Base-by-base conservation (phyloP, 306 rosid genomes). In the Mimosa pudica region DNA sequence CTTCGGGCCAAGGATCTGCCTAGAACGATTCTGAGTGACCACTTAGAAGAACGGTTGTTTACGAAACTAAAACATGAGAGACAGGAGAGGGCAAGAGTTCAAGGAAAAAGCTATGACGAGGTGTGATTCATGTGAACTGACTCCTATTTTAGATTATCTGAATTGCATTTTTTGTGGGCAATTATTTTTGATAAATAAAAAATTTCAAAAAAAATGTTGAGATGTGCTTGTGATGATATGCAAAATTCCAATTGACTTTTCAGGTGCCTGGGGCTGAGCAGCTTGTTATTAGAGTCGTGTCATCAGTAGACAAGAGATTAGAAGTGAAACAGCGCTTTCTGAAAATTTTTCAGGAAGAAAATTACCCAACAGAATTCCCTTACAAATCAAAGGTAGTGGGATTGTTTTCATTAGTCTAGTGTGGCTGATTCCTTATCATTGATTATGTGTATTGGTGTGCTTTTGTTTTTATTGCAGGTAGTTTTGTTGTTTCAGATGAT, bases 1-100 rank as follows among this genome's bases (percentile, higher is more conserved):
- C 97, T 96, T 83, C 97, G 99, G 46, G 99, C 99, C 73, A 96
- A 91, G 85, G 99, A 96, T 86, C 87, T 96, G 69, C 99, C 99
- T 0, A 90, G 87, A 86, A 96, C 98, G 30, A 90, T 89, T 76
- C 88, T 96, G 42, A 96, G 99, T 58, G 98, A 96, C 77, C 97
- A 96, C 38, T 90, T 96, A 58, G 99, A 96, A 80, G 92, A 90
- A 24, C 85, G 98, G 48, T 80, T 96, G 63, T 89, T 89, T 85
- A 86, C 60, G 78, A 84, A 83, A 75, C 89, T 96, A 64, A 96
- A 84, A 86, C 93, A 87, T 5, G 99, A 96, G 83, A 90, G 88
- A 74, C 85, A 32, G 74, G 99, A 96, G 48, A 91, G 99, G 87
- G 97, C 99, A 10, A 88, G 91, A 84, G 14, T 81, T 79, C 97